Evolutionary conservation across 2,329 filamentous ascomycete species (phyloP), one percentile per base, ranked within the genome.

Genomic region (Pleurostoma richardsiae): DNA sequence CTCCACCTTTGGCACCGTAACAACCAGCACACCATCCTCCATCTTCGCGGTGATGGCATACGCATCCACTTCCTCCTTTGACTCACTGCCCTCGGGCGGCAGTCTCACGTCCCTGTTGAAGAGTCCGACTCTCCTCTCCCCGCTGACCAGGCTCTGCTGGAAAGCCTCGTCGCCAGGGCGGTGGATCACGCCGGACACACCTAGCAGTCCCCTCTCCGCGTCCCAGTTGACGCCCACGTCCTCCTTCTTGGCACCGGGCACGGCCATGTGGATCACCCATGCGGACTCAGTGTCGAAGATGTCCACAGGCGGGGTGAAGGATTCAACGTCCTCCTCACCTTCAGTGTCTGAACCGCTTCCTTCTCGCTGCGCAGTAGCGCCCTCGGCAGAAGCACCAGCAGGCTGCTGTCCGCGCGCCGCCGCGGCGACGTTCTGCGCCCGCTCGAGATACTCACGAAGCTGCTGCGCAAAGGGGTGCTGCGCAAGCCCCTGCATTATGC

Each of bases 201-300:
- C 80, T 39, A 95, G 70, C 46, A 78, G 71, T 41, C 73, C 77
- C 58, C 80, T 81, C 49, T 88, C 84, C 0, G 79, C 74, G 54
- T 92, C 82, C 80, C 86, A 95, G 63, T 84, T 83, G 41, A 94
- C 80, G 48, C 79, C 85, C 5, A 94, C 71, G 58, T 94, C 87
- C 57, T 88, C 79, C 66, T 90, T 91, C 68, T 84, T 84, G 2
- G 85, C 88, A 29, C 89, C 89, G 0, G 90, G 87, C 0, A 95
- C 74, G 1, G 87, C 84, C 57, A 50, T 70, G 63, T 94, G 88
- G 6, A 94, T 68, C 40, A 90, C 70, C 61, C 83, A 90, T 5
- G 80, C 66, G 4, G 41, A 47, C 29, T 39, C 28, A 7, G 83
- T 86, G 61, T 85, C 79, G 71, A 92, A 94, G 53, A 91, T 69